phyloP scores from a whole-genome alignment of 352 stramenopile species.

The Elongisporangium prolatum region DNA sequence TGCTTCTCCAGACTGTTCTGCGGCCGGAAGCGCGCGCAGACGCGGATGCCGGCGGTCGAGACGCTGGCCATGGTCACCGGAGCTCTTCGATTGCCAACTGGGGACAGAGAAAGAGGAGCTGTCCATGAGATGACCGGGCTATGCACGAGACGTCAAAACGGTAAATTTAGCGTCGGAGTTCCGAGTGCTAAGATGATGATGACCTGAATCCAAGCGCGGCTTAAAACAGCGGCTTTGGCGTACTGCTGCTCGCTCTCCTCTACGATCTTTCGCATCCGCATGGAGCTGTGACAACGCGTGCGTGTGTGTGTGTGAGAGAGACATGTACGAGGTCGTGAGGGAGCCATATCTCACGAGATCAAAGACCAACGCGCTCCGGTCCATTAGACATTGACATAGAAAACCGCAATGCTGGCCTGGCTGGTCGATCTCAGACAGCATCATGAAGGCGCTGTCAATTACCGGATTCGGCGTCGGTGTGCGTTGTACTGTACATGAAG shows the following conservation, averaged over 20 bases:
- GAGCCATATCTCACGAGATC: background rate
- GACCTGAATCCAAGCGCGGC: background rate
- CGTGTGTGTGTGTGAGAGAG: background rate
- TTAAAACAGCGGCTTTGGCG: background rate
- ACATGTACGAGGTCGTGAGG: background rate
- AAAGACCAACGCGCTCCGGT: background rate
- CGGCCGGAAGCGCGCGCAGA: constrained; percentile 68
- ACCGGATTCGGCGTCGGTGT: background rate
- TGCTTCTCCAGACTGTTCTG: constrained; percentile 76
- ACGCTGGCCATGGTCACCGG: background rate
- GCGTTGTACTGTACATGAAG: background rate
- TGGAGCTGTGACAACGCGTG: background rate
- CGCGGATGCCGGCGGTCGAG: constrained; percentile 43
- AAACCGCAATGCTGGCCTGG: background rate
- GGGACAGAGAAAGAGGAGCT: background rate
- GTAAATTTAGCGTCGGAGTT: background rate
- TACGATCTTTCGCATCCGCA: background rate
- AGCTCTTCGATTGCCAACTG: background rate
- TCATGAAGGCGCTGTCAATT: background rate
- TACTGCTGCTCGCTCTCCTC: background rate
- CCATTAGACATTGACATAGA: background rate
- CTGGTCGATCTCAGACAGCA: background rate
- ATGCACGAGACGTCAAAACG: background rate
- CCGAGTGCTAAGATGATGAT: background rate
- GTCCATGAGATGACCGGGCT: background rate